phyloP scores from a whole-genome alignment of 192 early-diverging fungal species.

The Backusella mclennaniae region DNA sequence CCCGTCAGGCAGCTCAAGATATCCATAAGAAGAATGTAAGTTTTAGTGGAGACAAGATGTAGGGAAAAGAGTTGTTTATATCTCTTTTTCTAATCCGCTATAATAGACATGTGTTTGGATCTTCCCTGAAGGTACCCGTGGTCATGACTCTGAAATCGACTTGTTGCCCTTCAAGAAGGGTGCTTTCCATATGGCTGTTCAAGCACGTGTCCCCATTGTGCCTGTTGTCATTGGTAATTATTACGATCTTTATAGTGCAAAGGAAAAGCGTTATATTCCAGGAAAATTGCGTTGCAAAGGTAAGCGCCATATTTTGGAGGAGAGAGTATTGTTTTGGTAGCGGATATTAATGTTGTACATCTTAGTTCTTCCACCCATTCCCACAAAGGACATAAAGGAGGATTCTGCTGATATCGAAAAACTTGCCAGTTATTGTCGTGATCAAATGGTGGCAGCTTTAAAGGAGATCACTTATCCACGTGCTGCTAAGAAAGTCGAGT shows the following conservation, averaged over 20 bases:
- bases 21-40: constrained; percentile 72
- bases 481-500: not conserved
- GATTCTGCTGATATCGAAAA: constrained; percentile 45
- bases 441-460: constrained; percentile 52
- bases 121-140: constrained; percentile 92
- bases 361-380: constrained; percentile 49
- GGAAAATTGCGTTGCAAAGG: constrained; percentile 39
- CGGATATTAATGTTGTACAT: not conserved
- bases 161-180: constrained; percentile 96
- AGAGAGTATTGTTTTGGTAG: not conserved
- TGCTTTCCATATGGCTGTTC: constrained; percentile 91
- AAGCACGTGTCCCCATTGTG: constrained; percentile 81
- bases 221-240: constrained; percentile 84
- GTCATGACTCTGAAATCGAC: constrained; percentile 62
- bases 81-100: too few species aligned
- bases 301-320: not conserved
- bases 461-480: constrained; percentile 44
- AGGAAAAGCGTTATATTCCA: constrained; percentile 45
- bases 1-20: constrained; percentile 68
- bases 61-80: not conserved
- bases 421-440: constrained; percentile 42
- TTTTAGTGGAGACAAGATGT: not conserved
- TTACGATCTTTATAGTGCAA: constrained; percentile 56
- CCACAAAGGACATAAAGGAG: constrained; percentile 40
- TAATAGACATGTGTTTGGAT: constrained; percentile 71